Percentiles rank a stretch among this genome's conserved stretches.
Evolutionary conservation across 805 yeast genomes (phyloP).

Genomic region (Ogataea salicorniae): DNA sequence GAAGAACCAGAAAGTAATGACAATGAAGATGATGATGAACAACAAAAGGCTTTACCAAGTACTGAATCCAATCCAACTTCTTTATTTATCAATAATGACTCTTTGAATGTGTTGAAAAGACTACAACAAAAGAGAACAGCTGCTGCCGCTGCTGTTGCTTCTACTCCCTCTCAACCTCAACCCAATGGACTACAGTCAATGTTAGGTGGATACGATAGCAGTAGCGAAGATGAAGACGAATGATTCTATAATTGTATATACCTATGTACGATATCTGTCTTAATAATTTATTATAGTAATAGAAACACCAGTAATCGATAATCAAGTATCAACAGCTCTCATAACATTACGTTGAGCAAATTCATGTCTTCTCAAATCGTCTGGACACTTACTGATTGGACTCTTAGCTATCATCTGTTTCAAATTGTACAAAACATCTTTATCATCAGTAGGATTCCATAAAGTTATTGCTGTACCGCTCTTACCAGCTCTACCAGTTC

Average conservation of each 20-base stretch:
- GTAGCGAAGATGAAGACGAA: slow-evolving; percentile 5
- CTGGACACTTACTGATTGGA: slow-evolving; percentile 34
- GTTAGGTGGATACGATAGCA: slow-evolving; percentile 5
- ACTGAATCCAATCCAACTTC: slow-evolving; percentile 1
- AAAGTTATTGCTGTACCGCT: slow-evolving; percentile 74
- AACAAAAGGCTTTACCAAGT: background rate
- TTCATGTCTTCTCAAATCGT: slow-evolving; percentile 30
- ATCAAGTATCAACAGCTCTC: slow-evolving; percentile 11
- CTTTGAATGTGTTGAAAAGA: slow-evolving; percentile 6
- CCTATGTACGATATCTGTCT: background rate
- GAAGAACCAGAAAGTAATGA: slow-evolving; percentile 17
- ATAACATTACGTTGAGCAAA: slow-evolving; percentile 14
- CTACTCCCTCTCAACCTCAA: background rate
- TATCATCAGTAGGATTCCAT: slow-evolving; percentile 49
- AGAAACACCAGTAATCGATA: background rate
- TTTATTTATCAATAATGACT: slow-evolving; percentile 3
- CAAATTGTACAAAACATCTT: slow-evolving; percentile 45
- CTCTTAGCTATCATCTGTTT: slow-evolving; percentile 42
- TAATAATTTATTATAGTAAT: background rate
- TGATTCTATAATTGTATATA: background rate
- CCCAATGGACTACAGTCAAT: background rate
- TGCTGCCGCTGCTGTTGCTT: background rate
- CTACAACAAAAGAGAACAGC: slow-evolving; percentile 1
- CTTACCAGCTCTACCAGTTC: slow-evolving; percentile 95
- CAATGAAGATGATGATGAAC: background rate